Percentiles rank a stretch among this genome's conserved stretches.
Conservation (phyloP, 208 protist species). For the Trypanosoma avium region DNA sequence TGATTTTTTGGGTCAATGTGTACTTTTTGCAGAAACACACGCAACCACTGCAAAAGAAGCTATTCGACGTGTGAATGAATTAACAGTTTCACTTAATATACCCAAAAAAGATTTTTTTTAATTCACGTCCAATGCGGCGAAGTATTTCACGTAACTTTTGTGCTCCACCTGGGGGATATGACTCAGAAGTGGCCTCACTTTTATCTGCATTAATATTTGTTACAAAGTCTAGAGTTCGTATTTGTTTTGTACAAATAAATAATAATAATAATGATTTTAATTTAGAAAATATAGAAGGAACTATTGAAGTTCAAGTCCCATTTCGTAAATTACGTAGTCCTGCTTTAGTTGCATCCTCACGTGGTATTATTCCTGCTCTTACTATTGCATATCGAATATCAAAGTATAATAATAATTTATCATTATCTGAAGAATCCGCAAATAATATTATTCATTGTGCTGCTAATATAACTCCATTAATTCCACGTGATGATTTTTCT, state of each 20-base stretch:
- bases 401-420: too few species aligned
- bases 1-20: slow-evolving; percentile 64
- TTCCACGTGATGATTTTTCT: slow-evolving; percentile 47
- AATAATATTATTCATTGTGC: too few species aligned
- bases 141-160: slow-evolving; percentile 1
- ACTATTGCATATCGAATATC: slow-evolving; percentile 1
- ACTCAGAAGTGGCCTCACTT: slow-evolving; percentile 25
- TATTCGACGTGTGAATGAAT: slow-evolving; percentile 31
- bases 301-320: slow-evolving; percentile 24
- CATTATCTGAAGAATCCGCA: too few species aligned
- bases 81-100: slow-evolving; percentile 49
- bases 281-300: slow-evolving; percentile 19
- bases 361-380: slow-evolving; percentile 24
- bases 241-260: slow-evolving; percentile 21
- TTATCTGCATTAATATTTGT: slow-evolving; percentile 11
- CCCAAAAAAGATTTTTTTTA: slow-evolving; percentile 22
- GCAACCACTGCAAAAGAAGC: slow-evolving; percentile 29
- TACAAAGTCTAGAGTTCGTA: background rate
- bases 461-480: slow-evolving; percentile 13
- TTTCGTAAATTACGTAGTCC: slow-evolving; percentile 8
- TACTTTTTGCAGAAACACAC: slow-evolving; percentile 80
- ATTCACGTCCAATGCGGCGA: background rate
- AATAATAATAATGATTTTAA: too few species aligned
- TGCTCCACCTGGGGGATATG: background rate
- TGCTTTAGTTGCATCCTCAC: slow-evolving; percentile 4